Base-by-base conservation (phyloP, 345 rosid species). In the Raphanus sativus region DNA sequence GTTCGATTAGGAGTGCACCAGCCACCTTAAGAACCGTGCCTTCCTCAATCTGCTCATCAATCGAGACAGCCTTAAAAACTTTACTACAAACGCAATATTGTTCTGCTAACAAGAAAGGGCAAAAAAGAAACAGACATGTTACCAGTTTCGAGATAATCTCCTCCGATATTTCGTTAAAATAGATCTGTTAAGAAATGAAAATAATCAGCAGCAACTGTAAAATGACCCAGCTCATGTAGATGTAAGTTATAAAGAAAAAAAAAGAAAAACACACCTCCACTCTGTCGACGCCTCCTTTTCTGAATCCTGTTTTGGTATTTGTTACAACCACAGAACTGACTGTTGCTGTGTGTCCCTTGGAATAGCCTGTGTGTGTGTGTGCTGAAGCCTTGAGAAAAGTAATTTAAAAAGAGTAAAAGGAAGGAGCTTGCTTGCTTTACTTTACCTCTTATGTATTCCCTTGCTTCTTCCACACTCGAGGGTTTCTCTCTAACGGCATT, bases 401-500 rank as follows among this genome's bases (percentile, higher is more conserved):
- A 2, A 25, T 1, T 42, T 11, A 38, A 11, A 56, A 33, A 2
- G 21, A 21, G 21, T 21, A 21, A 16, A 69, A 58, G 38, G 67
- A 6, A 0, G 36, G 58, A 65, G 72, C 75, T 24, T 71, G 89
- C 74, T n/a, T 21, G 21, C 21, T 21, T 21, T 21, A 21, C 21
- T 21, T 21, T 70, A 91, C 96, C 94, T 90, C 88, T 84, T 33
- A 94, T 78, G 75, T 88, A 94, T 74, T 81, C 83, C 65, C 87
- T 74, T 40, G 97, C 97, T 85, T 92, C 98, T 83, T 87, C 89
- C 64, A 77, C 85, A 75, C 78, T 77, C 25, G 88, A 89, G 61
- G 97, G 97, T 82, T 92, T 92, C 84, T 92, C 98, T 85, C 97
- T 88, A 32, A 92, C 73, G 2, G 54, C 79, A 83, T 87, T 91